Evolutionary conservation across 169 alveolate species (phyloP).

Genomic region (Besnoitia besnoiti): DNA sequence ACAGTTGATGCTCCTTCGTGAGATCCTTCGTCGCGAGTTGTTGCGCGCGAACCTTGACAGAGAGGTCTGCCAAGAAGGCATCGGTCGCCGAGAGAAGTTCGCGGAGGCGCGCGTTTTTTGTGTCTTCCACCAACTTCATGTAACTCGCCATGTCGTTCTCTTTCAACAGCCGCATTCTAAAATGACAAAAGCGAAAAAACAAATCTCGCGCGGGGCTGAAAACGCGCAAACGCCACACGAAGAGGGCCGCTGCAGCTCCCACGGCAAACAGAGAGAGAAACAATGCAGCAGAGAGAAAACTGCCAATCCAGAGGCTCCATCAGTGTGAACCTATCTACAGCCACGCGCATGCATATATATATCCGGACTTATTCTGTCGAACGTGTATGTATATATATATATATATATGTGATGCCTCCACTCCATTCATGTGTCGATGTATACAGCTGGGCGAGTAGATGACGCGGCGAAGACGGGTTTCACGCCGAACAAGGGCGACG

Average conservation of each 20-base stretch:
- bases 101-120: conserved; percentile 88
- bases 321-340: too few species aligned
- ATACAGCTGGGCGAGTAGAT: too few species aligned
- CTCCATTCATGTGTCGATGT: too few species aligned
- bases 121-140: conserved; percentile 81
- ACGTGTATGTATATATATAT: too few species aligned
- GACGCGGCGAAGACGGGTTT: too few species aligned
- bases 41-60: conserved; percentile 88
- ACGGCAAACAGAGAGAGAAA: background rate
- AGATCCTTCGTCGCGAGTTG: conserved; percentile 68
- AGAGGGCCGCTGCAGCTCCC: background rate
- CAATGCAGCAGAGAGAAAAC: background rate
- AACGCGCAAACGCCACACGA: background rate
- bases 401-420: too few species aligned
- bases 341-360: too few species aligned
- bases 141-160: conserved; percentile 87
- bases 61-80: conserved; percentile 86
- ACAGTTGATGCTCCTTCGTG: background rate
- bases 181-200: background rate
- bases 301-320: too few species aligned
- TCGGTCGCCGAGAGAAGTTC: conserved; percentile 90
- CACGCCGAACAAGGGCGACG: background rate
- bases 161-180: conserved; percentile 72
- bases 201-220: background rate
- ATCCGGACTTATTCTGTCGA: too few species aligned